Evolutionary conservation across 352 stramenopile genomes (phyloP).

Genomic region (Globisporangium emineosum): DNA sequence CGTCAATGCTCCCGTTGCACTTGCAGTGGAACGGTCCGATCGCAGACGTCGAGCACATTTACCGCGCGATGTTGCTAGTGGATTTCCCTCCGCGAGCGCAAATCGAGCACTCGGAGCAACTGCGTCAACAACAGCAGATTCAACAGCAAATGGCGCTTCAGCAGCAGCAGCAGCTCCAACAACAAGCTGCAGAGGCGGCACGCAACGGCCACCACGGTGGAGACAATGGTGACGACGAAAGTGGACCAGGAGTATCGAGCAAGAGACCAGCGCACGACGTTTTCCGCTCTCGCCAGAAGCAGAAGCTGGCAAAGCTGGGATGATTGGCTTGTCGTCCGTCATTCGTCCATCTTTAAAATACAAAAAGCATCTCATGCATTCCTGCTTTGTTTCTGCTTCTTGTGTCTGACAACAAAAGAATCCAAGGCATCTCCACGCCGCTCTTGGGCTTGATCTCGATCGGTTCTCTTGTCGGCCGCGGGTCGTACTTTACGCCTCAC

Average conservation of each 20-base stretch:
- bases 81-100: conserved; percentile 73
- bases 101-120: conserved; percentile 67
- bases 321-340: conserved; percentile 18
- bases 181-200: conserved; percentile 46
- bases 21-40: conserved; percentile 86
- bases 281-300: conserved; percentile 82
- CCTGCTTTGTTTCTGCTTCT: conserved; percentile 36
- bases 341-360: conserved; percentile 17
- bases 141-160: conserved; percentile 51
- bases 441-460: background rate
- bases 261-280: conserved; percentile 85
- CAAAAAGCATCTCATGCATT: conserved; percentile 18
- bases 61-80: conserved; percentile 76
- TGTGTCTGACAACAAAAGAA: conserved; percentile 24
- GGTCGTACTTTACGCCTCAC: conserved; percentile 11
- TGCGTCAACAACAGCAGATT: conserved; percentile 64
- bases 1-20: conserved; percentile 71
- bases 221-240: conserved; percentile 34
- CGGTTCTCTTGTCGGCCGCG: background rate
- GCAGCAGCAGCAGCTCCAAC: conserved; percentile 50
- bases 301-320: conserved; percentile 78
- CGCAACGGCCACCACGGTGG: conserved; percentile 39
- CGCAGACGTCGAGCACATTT: conserved; percentile 84
- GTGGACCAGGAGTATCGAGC: conserved; percentile 53
- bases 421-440: background rate